These are phyloP conservation scores for Lecanicillium sp. DNA, from an alignment of 2,329 filamentous ascomycete species.

Conservation along the genomic window DNA sequence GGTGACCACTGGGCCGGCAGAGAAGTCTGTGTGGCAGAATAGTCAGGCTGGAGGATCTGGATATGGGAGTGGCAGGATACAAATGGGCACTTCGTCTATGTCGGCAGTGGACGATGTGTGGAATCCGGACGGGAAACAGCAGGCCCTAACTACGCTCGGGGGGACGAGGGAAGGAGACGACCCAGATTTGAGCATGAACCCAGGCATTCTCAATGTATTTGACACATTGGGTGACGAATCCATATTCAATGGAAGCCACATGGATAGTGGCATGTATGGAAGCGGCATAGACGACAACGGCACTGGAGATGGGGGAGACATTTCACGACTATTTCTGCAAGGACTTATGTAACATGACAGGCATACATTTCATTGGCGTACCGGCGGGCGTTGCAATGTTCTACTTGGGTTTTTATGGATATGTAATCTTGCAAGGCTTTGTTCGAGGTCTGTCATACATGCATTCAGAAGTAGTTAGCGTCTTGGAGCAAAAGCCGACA, in stretches of 20 bases:
- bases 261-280: conserved; percentile 14
- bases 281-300: conserved; percentile 8
- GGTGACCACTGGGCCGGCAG: conserved; percentile 13
- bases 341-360: conserved; percentile 11
- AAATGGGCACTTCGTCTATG: too few relatives aligned
- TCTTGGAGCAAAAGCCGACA: too few relatives aligned
- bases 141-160: too few relatives aligned
- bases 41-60: conserved; percentile 24
- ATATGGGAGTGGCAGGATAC: too few relatives aligned
- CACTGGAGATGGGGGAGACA: conserved; percentile 22
- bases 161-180: too few relatives aligned
- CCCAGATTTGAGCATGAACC: conserved; percentile 30
- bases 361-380: too few relatives aligned
- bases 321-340: conserved; percentile 21
- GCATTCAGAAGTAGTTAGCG: too few relatives aligned
- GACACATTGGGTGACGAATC: conserved; percentile 29
- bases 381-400: neutral
- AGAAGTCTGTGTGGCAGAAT: conserved; percentile 13
- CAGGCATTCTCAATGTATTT: conserved; percentile 31
- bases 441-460: too few relatives aligned
- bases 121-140: too few relatives aligned
- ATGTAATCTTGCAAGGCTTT: neutral
- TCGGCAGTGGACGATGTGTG: too few relatives aligned
- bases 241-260: conserved; percentile 17
- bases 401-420: neutral